These are phyloP conservation scores for Xylaria polymorpha DNA, from an alignment of 2,329 filamentous ascomycete species.

Conservation along the genomic window DNA sequence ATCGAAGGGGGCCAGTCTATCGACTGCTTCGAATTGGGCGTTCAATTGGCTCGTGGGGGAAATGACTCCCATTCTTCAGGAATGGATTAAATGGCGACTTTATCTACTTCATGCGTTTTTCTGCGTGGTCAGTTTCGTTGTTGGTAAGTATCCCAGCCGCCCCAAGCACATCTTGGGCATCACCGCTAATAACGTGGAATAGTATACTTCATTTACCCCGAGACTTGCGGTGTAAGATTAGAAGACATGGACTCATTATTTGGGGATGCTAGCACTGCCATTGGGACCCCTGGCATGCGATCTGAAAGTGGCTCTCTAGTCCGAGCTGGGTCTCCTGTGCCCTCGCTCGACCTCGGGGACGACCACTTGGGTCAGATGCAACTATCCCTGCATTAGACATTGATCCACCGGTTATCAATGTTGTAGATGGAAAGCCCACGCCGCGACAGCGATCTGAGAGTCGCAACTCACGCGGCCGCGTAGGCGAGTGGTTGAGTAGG, in stretches of 20 bases:
- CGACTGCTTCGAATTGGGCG: conserved; percentile 96
- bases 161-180: neutral
- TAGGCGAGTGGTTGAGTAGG: conserved; percentile 63
- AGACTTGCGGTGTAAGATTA: conserved; percentile 92
- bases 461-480: conserved; percentile 51
- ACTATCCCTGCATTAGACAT: conserved; percentile 86
- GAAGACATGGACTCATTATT: conserved; percentile 98
- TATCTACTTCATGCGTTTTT: conserved; percentile 98
- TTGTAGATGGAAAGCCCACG: conserved; percentile 61
- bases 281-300: conserved; percentile 79
- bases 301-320: conserved; percentile 84
- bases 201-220: conserved; percentile 98
- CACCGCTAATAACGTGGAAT: conserved; percentile 41
- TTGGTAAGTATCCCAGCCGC: conserved; percentile 75
- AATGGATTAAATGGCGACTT: conserved; percentile 90
- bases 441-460: conserved; percentile 53
- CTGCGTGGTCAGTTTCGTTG: conserved; percentile 92
- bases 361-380: conserved; percentile 65
- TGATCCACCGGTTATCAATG: conserved; percentile 75
- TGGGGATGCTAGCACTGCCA: conserved; percentile 87
- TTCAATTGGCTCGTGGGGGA: conserved; percentile 98
- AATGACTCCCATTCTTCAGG: conserved; percentile 92
- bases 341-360: conserved; percentile 75
- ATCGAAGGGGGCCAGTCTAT: conserved; percentile 95
- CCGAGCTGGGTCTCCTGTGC: conserved; percentile 80